Evolutionary conservation across 2,329 filamentous ascomycete species (phyloP), one percentile per base, ranked within the genome.

Genomic region (Didymella glomerata): DNA sequence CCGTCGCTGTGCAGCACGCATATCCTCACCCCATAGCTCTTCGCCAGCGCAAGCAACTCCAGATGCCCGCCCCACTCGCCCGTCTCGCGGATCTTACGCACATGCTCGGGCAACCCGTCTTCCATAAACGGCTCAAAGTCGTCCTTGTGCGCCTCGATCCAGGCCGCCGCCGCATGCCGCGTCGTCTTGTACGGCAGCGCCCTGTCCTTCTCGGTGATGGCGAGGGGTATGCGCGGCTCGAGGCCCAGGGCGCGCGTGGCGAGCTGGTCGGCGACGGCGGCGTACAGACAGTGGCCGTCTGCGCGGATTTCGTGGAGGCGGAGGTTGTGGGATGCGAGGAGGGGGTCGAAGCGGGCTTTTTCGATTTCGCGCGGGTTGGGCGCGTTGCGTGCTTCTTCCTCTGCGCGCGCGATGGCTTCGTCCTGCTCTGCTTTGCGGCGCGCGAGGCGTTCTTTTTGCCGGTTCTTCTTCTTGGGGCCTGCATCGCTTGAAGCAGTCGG

Each of bases 1-100:
- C 93, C 92, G 74, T 94, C 90, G 70, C 85, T 85, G 67, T 97
- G 93, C 62, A 99, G 81, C 13, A 99, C 90, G 71, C 89, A 87
- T 62, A 98, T 94, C 71, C 90, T 86, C 11, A 95, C 87, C 3
- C 86, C 86, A 70, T 96, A 98, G 54, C 86, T 87, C 74, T 87
- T 88, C 49, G 94, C 91, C 74, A 99, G 83, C 24, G 95, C 95
- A 76, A 89, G 83, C 55, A 99, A 79, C 82, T 99, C 95, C 63
- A 97, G 78, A 81, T 98, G 92, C 0, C 95, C 95, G 48, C 95
- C 95, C 95, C 95, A 99, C 78, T 97, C 94, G 0, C 92, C 93
- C 48, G 93, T 97, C 58, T 95, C 88, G 63, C 88, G 81, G 60
- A 99, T 91, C 79, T 90, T 92, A 46, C 80, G 79, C 46, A 91